Evolutionary conservation across 768 basidiomycete genomes (phyloP).

Genomic region (Russula compacta): DNA sequence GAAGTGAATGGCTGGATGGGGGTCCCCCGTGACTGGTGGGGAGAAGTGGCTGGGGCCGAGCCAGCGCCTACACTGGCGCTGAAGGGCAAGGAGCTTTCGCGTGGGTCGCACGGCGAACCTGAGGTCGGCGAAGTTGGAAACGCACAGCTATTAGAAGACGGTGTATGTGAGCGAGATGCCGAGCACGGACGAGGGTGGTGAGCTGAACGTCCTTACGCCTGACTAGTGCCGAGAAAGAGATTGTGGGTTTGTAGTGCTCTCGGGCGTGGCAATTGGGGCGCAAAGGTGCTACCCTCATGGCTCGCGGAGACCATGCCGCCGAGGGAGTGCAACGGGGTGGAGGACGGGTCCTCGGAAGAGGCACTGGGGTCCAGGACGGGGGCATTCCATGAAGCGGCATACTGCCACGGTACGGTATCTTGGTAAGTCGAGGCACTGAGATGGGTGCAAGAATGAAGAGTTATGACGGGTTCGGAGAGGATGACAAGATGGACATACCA

Average conservation of each 20-base stretch:
- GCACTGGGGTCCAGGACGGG: background rate
- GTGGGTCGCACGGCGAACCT: background rate
- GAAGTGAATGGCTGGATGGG: background rate
- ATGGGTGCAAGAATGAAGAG: background rate
- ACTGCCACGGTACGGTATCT: slow-evolving; percentile 7
- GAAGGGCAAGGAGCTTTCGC: background rate
- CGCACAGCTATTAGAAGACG: background rate
- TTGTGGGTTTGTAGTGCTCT: background rate
- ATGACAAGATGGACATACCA: background rate
- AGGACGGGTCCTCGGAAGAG: background rate
- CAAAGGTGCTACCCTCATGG: slow-evolving; percentile 3
- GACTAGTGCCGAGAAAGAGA: background rate
- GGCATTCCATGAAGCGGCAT: slow-evolving; percentile 1
- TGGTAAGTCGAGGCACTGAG: slow-evolving; percentile 6
- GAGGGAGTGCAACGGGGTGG: background rate
- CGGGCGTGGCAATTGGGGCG: background rate
- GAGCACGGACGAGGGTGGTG: background rate
- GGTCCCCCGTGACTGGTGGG: background rate
- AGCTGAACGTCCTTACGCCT: background rate
- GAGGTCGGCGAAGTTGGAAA: slow-evolving; percentile 4
- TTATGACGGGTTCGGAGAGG: background rate
- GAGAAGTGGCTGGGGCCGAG: background rate
- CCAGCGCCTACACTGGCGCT: background rate
- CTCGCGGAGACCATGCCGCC: slow-evolving; percentile 9
- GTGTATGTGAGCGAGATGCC: background rate